Evolutionary conservation across 2,329 filamentous ascomycete genomes (phyloP), one percentile per base, ranked within the genome.

Genomic region (Hypoxylon sp.): DNA sequence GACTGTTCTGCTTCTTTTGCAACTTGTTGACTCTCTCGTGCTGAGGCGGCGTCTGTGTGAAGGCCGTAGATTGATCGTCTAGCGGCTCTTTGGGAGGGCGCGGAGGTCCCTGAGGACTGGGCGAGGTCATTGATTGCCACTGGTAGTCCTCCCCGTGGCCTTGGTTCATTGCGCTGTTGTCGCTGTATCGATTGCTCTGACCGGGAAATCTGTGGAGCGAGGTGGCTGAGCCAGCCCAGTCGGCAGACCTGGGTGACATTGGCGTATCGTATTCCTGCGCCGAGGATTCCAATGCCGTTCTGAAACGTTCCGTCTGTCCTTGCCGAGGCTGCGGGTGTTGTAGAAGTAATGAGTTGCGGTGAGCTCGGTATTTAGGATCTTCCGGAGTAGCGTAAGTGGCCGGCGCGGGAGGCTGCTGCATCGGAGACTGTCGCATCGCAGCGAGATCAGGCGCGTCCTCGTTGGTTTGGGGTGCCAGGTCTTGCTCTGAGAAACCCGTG

Each of bases 301-400:
- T 88, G 77, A 92, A 92, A 24, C 89, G 88, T 74, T 90, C 87
- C 0, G 89, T 92, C 58, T 91, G 88, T 0, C 91, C 91, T 17
- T 86, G 88, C 26, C 90, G 83, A 7, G 91, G 91, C 75, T 94
- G 91, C 5, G 91, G 91, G 76, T 94, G 91, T 73, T 93, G 88
- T 39, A 94, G 80, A 71, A 93, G 92, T 58, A 94, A 76, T 24
- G 91, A 93, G 78, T 94, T 92, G 70, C 91, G 89, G 75, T 94
- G 90, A 58, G 90, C 91, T 76, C 91, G 89, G 77, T 94, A 94
- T 76, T 94, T 94, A 48, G 91, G 90, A 69, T 93, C 90, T 71
- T 87, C 89, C 28, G 81, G 80, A 4, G 83, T 84, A 72, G 85
- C 82, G 60, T 85, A 85, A 2, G 84, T 81, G 43, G 85, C 81